Evolutionary conservation across 768 basidiomycete species (phyloP), one percentile per base, ranked within the genome.

Genomic region (Auriculariales sp.): DNA sequence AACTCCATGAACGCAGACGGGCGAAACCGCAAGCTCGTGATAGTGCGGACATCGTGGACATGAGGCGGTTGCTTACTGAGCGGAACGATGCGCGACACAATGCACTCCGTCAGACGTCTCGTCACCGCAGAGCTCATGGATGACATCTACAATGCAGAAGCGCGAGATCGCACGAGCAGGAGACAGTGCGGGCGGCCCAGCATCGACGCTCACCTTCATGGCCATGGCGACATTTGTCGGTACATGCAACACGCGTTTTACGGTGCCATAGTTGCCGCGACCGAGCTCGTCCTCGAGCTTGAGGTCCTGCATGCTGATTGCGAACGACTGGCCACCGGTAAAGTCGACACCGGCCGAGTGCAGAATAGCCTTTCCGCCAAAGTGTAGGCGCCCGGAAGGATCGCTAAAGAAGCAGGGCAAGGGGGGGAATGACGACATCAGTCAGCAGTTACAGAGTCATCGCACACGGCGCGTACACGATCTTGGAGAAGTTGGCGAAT

Each of bases 181-280:
- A 14, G 3, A 15, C 15, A 4, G 11, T 44, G 59, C 70, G 46
- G 39, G n/a, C n/a, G n/a, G n/a, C n/a, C n/a, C n/a, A n/a, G n/a
- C n/a, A n/a, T n/a, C n/a, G n/a, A n/a, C n/a, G n/a, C n/a, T n/a
- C n/a, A 93, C 94, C 82, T 99, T 99, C 91, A 98, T 94, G 11
- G 94, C 94, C 93, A 99, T 97, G 52, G 77, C 76, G 39, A 97
- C 90, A 49, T 92, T 93, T 7, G 90, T 97, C 3, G 93, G 93
- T 53, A 77, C 86, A 62, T 98, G 94, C 30, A 90, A 69, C 1
- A 97, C 94, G 63, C 86, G 89, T 71, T 93, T 92, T 3, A 99
- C 95, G 2, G 92, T 94, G 35, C 95, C 95, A 59, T 98, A 98
- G 64, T 95, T 95, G 29, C 95, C 95, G 59, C 81, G 82, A 29